These are phyloP conservation scores for Saxophila tyrrhenica DNA, from an alignment of 495 filamentous ascomycete genomes.

Conservation along the genomic window DNA sequence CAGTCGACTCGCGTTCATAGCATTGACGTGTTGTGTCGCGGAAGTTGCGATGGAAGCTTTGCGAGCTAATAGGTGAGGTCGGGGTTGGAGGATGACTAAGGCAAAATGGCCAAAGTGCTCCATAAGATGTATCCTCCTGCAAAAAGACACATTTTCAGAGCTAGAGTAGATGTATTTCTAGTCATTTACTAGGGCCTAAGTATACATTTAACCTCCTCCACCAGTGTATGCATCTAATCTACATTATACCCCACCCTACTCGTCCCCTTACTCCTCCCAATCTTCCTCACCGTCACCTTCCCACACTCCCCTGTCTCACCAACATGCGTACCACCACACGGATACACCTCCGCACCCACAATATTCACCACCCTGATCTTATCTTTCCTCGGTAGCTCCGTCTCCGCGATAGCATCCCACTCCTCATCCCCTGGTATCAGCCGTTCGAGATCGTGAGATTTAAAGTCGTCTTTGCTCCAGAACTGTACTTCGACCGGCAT, in stretches of 20 bases:
- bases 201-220: too few species aligned
- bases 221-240: too few species aligned
- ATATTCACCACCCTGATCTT: constrained; percentile 45
- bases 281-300: constrained; percentile 47
- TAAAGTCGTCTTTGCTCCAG: constrained; percentile 46
- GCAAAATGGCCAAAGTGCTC: too few species aligned
- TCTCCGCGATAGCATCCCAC: constrained; percentile 28
- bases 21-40: constrained; percentile 3
- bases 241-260: constrained; percentile 45
- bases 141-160: too few species aligned
- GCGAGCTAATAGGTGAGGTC: too few species aligned
- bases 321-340: constrained; percentile 58
- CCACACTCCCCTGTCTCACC: constrained; percentile 41
- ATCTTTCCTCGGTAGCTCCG: constrained; percentile 20
- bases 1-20: constrained; percentile 18
- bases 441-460: constrained; percentile 30
- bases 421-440: constrained; percentile 39
- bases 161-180: too few species aligned
- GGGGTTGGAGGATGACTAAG: too few species aligned
- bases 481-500: constrained; percentile 49
- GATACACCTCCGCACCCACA: constrained; percentile 47
- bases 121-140: too few species aligned
- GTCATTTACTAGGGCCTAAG: too few species aligned
- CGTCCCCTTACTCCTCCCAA: constrained; percentile 44
- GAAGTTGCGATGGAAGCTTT: not conserved